Evolutionary conservation across 257 asterid species (phyloP), one percentile per base, ranked within the genome.

Genomic region (Solanum paucissectum): DNA sequence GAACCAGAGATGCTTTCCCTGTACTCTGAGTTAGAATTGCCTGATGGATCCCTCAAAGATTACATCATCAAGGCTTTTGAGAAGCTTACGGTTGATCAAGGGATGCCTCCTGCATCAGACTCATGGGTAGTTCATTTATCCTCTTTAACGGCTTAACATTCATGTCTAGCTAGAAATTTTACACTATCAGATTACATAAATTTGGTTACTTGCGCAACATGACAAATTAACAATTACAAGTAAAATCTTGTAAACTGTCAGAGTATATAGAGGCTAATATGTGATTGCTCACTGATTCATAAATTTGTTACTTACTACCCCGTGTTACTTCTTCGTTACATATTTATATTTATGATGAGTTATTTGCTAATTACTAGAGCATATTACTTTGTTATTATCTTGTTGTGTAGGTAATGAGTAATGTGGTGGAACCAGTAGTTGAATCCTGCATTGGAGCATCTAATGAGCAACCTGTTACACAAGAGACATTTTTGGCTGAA

Each of bases 21-120:
- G 27, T 94, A 86, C 46, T 91, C 95, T 0, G 97, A 94, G 92
- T 90, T 95, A 20, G 89, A 91, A 58, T 52, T 64, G 12, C 90
- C 94, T 14, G 88, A 89, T 82, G 97, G 94, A 49, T 94, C 95
- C 82, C 94, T 95, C 71, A 94, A 89, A 83, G 95, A 92, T 87
- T 89, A 91, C 89, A 87, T 94, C 71, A 52, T 91, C 84, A 94
- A 91, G 92, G 97, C 95, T 38, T 92, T 96, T 37, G 94, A 94
- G 92, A 96, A 95, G 85, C 99, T 97, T 25, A 91, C 98, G 1
- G 98, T 97, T 27, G 98, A 95, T 25, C 95, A 95, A 18, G 99
- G 99, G 58, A 92, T 97, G 95, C 99, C 99, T 87, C 99, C 99
- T 23, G 95, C 98, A 83, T 88, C 96, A 8, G 99, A 97, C 89